Evolutionary conservation across 306 rosid species (phyloP).

Genomic region (Prunus fruticosa): DNA sequence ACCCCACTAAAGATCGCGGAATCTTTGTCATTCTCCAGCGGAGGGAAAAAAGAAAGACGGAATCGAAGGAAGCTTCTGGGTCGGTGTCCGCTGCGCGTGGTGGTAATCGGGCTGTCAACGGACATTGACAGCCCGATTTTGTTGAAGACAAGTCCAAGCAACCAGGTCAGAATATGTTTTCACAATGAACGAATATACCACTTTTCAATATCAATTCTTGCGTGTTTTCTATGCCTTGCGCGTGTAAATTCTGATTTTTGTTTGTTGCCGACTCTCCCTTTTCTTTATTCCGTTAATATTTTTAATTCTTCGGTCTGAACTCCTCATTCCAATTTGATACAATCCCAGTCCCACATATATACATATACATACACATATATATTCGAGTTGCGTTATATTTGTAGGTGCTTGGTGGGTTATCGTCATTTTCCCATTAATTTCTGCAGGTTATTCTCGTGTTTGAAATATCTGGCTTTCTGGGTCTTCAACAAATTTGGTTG

Average conservation of each 20-base stretch:
- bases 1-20: neutral
- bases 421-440: conserved; percentile 5
- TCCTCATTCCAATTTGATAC: conserved; percentile 28
- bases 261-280: no score
- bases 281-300: neutral
- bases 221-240: conserved; percentile 36
- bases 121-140: conserved; percentile 59
- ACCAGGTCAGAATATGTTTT: conserved; percentile 44
- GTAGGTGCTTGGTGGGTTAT: neutral
- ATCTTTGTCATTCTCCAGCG: neutral
- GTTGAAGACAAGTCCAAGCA: conserved; percentile 21
- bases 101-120: conserved; percentile 58
- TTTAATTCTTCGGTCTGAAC: neutral
- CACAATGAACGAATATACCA: conserved; percentile 38
- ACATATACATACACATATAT: no score
- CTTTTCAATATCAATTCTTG: neutral
- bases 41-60: neutral
- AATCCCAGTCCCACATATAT: conserved; percentile 10
- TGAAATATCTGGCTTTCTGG: neutral
- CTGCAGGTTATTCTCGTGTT: conserved; percentile 2
- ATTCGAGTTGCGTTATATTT: neutral
- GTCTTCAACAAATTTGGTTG: neutral
- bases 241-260: conserved; percentile 1
- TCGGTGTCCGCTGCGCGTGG: conserved; percentile 7
- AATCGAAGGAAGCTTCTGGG: neutral